Percentiles rank a stretch among this genome's conserved stretches.
Conservation (phyloP, 139 green algal species). For the Auxenochlorella pyrenoidosa region DNA sequence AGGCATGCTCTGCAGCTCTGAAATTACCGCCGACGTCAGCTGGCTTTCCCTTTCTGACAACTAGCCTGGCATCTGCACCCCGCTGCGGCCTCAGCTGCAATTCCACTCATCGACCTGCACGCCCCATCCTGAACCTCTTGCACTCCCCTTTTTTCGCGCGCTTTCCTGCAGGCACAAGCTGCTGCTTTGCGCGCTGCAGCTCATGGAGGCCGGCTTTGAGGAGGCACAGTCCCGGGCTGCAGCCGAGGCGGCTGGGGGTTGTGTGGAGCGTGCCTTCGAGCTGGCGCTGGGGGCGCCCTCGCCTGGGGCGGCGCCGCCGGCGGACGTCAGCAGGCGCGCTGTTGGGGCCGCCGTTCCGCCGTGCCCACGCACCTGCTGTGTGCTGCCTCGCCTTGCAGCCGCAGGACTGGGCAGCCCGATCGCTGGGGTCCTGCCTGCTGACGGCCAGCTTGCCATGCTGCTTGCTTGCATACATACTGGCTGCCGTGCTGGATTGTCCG, state of each 20-base stretch:
- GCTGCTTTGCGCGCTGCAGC: background rate
- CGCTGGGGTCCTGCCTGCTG: background rate
- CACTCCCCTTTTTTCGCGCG: background rate
- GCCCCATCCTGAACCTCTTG: no score
- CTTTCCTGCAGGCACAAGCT: slow-evolving; percentile 22
- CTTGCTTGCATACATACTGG: no score
- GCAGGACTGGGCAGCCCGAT: background rate
- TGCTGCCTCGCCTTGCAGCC: background rate
- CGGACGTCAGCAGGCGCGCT: slow-evolving; percentile 2
- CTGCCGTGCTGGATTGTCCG: no score
- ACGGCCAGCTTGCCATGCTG: no score
- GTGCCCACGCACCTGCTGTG: background rate
- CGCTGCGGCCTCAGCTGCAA: no score
- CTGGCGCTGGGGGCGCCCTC: background rate
- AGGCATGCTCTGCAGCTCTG: background rate
- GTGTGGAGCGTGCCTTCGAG: background rate
- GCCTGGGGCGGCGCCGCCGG: background rate
- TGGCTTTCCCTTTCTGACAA: no score
- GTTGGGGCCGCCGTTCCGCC: background rate
- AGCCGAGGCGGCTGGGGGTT: background rate
- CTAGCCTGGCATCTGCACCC: no score
- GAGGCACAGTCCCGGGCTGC: background rate
- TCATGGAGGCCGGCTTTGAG: background rate
- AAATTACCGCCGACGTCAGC: background rate
- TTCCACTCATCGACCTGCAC: no score